These are phyloP conservation scores for Solanum sitiens DNA, from an alignment of 257 asterid species.

Conservation along the genomic window DNA sequence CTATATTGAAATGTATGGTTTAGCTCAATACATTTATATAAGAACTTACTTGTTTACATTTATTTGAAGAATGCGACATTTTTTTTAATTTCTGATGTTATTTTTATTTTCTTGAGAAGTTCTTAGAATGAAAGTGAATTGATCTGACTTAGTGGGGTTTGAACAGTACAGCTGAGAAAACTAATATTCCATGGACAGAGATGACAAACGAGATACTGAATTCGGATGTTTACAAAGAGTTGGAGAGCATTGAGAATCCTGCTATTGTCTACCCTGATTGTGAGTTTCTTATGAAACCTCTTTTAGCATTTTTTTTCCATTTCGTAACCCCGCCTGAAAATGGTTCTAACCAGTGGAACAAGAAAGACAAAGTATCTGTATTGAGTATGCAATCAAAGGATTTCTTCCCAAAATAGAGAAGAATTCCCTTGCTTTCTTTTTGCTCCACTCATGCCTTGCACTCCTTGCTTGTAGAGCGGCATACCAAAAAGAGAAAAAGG, in stretches of 20 bases:
- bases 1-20: neutral
- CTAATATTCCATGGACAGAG: conserved; percentile 84
- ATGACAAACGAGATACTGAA: conserved; percentile 78
- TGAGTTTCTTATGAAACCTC: conserved; percentile 17
- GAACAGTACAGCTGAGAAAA: conserved; percentile 93
- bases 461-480: neutral
- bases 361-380: neutral
- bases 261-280: conserved; percentile 84
- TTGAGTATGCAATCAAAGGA: neutral
- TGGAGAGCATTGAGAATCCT: conserved; percentile 49
- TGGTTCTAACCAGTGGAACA: neutral
- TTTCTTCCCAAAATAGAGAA: neutral
- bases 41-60: neutral
- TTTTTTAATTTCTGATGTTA: neutral
- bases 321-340: neutral
- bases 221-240: conserved; percentile 73
- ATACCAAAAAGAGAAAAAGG: neutral
- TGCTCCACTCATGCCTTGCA: neutral
- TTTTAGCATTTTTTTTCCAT: neutral
- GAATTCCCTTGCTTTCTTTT: neutral
- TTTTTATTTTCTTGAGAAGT: neutral
- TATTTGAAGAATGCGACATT: neutral
- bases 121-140: neutral
- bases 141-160: neutral
- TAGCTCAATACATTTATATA: neutral